Evolutionary conservation across 352 stramenopile genomes (phyloP), one percentile per base, ranked within the genome.

Genomic region (Pythium sp.): DNA sequence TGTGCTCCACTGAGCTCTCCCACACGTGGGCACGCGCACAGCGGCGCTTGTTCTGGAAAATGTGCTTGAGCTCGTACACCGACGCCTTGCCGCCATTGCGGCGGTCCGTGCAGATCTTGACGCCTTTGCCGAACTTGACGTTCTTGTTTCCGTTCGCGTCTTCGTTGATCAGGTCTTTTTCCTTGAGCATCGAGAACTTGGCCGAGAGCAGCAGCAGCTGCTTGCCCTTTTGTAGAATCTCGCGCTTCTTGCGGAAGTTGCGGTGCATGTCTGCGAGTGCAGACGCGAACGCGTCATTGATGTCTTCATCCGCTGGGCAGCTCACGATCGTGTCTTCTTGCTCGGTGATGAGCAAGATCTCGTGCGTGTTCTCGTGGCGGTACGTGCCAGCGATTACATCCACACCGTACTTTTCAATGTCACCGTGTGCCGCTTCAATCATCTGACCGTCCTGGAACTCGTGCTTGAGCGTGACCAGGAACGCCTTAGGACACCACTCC

Each of bases 161-260:
- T 73, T 91, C 86, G 62, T 94, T 95, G 49, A 95, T 79, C n/a
- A 92, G 58, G 20, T 95, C 87, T 32, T 86, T 90, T 51, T 93
- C 86, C 62, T 94, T 95, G 24, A 93, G 82, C 87, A 95, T 95
- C 14, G 84, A 90, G 38, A 95, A 95, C 63, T 95, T 95, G 64
- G 87, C 87, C 61, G 87, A 92, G 15, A 95, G 73, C 43, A 95
- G 71, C 55, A 95, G 57, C 11, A 95, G 65, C 62, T 90, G 75
- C 71, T 95, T 95, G 30, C 81, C 81, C 56, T 86, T 87, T n/a
- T 82, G 74, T 55, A 95, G 55, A 69, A 95, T 94, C 67, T 90
- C 76, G 30, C 84, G 84, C 62, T 81, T 89, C 60, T 77, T 79
- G 30, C 81, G 79, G 62, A 93, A 95, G 24, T 88, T 81, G 60